Percentiles rank a stretch among this genome's conserved stretches.
Conservation (phyloP, 2,329 filamentous ascomycete species). For the Fusarium sp. region DNA sequence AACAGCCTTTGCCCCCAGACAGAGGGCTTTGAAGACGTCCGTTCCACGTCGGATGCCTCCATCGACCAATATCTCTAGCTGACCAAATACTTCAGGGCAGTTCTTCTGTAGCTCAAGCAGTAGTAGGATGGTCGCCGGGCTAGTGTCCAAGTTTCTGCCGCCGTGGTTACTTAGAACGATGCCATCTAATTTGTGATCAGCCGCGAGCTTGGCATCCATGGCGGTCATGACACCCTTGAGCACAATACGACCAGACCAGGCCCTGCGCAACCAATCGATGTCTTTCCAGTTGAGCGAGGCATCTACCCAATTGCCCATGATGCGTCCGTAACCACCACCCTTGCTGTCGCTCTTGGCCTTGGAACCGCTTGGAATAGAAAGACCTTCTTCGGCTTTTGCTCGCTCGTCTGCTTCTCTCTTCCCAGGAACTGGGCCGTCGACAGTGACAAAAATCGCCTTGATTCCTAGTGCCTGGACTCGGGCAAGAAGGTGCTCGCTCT, state of each 20-base stretch:
- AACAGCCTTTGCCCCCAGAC: conserved; percentile 72
- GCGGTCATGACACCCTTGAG: conserved; percentile 78
- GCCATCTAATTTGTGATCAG: conserved; percentile 71
- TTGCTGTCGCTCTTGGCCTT: conserved; percentile 60
- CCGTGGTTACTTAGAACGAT: conserved; percentile 80
- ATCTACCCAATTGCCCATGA: conserved; percentile 69
- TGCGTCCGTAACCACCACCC: conserved; percentile 65
- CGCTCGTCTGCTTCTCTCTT: conserved; percentile 28
- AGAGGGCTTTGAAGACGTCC: conserved; percentile 76
- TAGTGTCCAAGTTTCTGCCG: conserved; percentile 66
- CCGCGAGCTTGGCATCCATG: conserved; percentile 71
- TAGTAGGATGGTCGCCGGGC: conserved; percentile 67
- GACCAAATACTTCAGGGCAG: conserved; percentile 69
- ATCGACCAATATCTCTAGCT: conserved; percentile 73
- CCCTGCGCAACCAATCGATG: conserved; percentile 69
- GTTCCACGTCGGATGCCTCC: conserved; percentile 74
- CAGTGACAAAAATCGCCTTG: conserved; percentile 25
- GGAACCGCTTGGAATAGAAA: conserved; percentile 1
- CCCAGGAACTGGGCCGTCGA: conserved; percentile 17
- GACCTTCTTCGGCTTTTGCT: neutral
- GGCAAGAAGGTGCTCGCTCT: conserved; percentile 8
- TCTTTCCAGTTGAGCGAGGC: conserved; percentile 73
- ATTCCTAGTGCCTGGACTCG: neutral
- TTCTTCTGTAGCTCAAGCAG: conserved; percentile 72
- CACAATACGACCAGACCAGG: conserved; percentile 65